Base-by-base conservation (phyloP, 495 filamentous ascomycete species). In the Penicillium canescens region DNA sequence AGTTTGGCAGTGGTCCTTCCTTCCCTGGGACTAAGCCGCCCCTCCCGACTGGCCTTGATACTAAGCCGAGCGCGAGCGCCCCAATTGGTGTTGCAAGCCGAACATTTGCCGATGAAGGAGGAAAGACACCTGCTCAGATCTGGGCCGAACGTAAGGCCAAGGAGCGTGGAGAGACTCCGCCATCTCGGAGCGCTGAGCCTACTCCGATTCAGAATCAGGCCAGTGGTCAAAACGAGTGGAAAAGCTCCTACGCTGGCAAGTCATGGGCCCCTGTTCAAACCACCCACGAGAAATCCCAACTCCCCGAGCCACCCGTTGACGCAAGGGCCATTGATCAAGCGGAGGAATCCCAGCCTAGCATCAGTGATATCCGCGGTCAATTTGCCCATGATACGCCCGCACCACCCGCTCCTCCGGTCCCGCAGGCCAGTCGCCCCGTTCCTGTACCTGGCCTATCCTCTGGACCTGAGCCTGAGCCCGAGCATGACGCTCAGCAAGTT, bases 71-170 rank as follows among this genome's bases (percentile, higher is more conserved):
- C 16, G 59, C 80, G 36, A 65, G 78, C 7, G 70, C 82, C 0
- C 84, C 84, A 31, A 76, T 95, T 41, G 92, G 92, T 21, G 79
- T 82, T 52, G 92, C 92, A 35, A 95, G 91, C 69, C 82, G 88
- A 59, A 96, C 91, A 20, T 98, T 96, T 78, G 93, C 94, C 3
- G 91, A 97, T 52, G 78, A 95, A 71, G 93, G 89, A 52, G 93
- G 92, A 42, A 99, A 98, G 74, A 97, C 94, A 6, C 94, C 94
- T 14, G 92, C 95, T 20, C 94, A 99, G 66, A 68, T 96, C 14
- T 99, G 94, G 94, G 92, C 92, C 0, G 94, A 99, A 72, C 95
- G 89, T 70, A 98, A 97, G 75, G 91, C 88, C 21, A 82, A 84
- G 47, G 88, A 96, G 63, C 79, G 86, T 16, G 88, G 85, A 67